Evolutionary conservation across 371 early-diverging fungal genomes (phyloP).

Genomic region (Actinomucor elegans): DNA sequence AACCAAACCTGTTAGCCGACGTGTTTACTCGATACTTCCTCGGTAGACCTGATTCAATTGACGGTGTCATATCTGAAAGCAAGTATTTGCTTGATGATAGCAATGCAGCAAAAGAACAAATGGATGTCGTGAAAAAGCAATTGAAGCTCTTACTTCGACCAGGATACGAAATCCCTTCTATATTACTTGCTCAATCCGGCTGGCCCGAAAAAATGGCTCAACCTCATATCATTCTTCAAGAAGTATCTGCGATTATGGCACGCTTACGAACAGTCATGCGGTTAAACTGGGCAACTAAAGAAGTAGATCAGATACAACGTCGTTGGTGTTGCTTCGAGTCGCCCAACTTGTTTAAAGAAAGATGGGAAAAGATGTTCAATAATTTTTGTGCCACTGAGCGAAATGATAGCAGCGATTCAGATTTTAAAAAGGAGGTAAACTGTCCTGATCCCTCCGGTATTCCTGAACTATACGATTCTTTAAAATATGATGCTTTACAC

Average conservation of each 20-base stretch:
- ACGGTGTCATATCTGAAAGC: conserved; percentile 67
- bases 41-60: conserved; percentile 55
- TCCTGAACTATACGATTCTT: conserved; percentile 91
- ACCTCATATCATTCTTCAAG: conserved; percentile 67
- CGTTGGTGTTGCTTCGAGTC: conserved; percentile 85
- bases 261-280: conserved; percentile 75
- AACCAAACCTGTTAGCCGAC: conserved; percentile 58
- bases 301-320: conserved; percentile 60
- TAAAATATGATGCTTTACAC: conserved; percentile 95
- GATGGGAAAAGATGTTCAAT: conserved; percentile 94
- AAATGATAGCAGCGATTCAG: conserved; percentile 12
- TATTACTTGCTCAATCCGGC: conserved; percentile 36
- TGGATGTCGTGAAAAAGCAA: conserved; percentile 81
- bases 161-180: conserved; percentile 48
- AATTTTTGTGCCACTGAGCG: conserved; percentile 64
- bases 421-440: conserved; percentile 9
- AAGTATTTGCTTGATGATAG: conserved; percentile 94
- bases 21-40: conserved; percentile 80
- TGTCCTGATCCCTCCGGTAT: conserved; percentile 84
- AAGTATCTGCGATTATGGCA: conserved; percentile 70
- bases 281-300: conserved; percentile 65
- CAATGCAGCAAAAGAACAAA: conserved; percentile 92
- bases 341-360: conserved; percentile 77
- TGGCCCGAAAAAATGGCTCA: conserved; percentile 62
- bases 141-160: conserved; percentile 60